Conservation (phyloP, 257 asterid genomes). For the Penstemon newberryi region DNA sequence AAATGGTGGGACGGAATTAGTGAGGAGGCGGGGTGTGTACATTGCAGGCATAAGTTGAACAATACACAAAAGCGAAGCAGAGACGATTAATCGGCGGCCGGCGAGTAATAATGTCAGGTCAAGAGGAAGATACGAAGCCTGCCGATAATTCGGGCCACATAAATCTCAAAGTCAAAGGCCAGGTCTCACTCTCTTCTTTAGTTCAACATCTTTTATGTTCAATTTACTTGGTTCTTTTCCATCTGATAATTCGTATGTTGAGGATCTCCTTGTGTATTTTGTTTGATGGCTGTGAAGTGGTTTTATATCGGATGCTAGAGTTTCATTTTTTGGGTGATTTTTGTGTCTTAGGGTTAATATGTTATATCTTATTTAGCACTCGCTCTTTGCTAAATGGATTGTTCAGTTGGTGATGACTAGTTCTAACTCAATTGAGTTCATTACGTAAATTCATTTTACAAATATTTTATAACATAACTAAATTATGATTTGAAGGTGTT, state of each 20-base stretch:
- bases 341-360: not conserved
- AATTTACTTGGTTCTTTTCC: not conserved
- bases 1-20: not conserved
- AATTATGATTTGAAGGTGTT: too few relatives aligned
- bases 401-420: not conserved
- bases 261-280: not conserved
- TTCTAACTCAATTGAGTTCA: not conserved
- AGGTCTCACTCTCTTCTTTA: constrained; percentile 26
- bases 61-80: not conserved
- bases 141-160: constrained; percentile 34
- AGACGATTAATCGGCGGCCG: not conserved
- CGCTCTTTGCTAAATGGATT: too few relatives aligned
- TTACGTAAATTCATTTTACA: too few relatives aligned
- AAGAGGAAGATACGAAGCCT: constrained; percentile 50
- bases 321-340: not conserved
- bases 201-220: not conserved
- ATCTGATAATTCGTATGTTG: not conserved
- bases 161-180: constrained; percentile 49
- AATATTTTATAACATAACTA: too few relatives aligned
- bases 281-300: not conserved
- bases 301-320: not conserved
- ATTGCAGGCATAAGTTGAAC: not conserved
- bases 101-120: constrained; percentile 34
- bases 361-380: too few relatives aligned
- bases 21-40: not conserved